A percentile compares a stretch with the other conserved stretches of the same genome.
Conservation (phyloP, 108 stramenopile genomes). For the Nitzschia sp. region DNA sequence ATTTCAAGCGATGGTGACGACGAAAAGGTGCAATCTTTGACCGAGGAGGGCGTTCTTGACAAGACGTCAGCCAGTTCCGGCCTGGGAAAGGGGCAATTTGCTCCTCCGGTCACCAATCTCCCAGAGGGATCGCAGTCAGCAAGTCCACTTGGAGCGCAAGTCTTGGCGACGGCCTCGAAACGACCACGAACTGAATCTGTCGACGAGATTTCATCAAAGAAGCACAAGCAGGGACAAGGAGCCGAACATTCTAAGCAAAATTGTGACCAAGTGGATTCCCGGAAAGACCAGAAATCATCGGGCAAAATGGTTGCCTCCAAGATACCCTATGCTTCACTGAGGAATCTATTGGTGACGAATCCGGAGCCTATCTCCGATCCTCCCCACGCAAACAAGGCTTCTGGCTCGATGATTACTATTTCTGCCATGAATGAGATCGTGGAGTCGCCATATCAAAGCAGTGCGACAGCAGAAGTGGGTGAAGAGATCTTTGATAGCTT, state of each 20-base stretch:
- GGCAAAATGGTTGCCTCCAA: no score
- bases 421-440: slow-evolving; percentile 11
- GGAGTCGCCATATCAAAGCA: slow-evolving; percentile 25
- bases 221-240: not conserved
- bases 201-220: not conserved
- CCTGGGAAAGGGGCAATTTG: not conserved
- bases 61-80: not conserved
- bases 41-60: not conserved
- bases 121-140: not conserved
- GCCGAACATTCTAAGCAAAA: not conserved
- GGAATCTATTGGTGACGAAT: no score
- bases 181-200: not conserved
- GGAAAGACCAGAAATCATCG: no score
- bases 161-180: not conserved
- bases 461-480: slow-evolving; percentile 33
- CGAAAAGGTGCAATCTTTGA: no score
- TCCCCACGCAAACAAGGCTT: not conserved
- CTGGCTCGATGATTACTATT: not conserved
- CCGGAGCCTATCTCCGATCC: not conserved
- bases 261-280: not conserved
- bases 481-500: slow-evolving; percentile 30
- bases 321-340: not conserved
- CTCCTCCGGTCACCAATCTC: not conserved
- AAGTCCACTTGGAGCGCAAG: not conserved
- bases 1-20: no score